Evolutionary conservation across 495 filamentous ascomycete species (phyloP).

Genomic region (Penicillium cinerascens): DNA sequence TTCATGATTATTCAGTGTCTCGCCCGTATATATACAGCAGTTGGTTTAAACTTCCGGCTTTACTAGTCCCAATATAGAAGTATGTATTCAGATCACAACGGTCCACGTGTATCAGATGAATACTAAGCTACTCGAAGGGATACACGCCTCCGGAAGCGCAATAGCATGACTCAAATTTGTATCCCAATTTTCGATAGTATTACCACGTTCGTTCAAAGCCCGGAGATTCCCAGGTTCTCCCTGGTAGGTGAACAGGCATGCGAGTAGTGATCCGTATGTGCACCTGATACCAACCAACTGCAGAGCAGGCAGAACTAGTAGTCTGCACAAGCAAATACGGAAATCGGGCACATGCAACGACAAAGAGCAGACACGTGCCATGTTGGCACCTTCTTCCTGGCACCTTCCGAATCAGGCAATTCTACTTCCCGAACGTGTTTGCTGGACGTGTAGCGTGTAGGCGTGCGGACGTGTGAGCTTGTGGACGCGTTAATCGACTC

Average conservation of each 20-base stretch:
- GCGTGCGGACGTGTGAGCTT: background rate
- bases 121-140: background rate
- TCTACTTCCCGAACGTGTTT: background rate
- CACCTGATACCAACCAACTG: background rate
- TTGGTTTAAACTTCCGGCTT: background rate
- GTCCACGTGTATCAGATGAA: background rate
- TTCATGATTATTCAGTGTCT: background rate
- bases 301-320: too few species aligned
- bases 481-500: background rate
- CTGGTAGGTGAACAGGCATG: background rate
- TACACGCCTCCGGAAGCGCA: background rate
- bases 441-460: background rate
- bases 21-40: background rate
- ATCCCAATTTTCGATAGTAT: background rate
- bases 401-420: background rate
- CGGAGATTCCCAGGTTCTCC: background rate
- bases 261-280: background rate
- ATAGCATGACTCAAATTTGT: background rate
- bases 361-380: background rate
- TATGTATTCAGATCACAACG: background rate
- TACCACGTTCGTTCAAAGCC: background rate
- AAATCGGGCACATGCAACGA: background rate
- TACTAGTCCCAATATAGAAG: background rate
- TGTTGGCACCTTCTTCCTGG: too few species aligned
- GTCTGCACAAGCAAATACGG: too few species aligned